Base-by-base conservation (phyloP, 179 eudicot genomes). In the Silene noctiflora region DNA sequence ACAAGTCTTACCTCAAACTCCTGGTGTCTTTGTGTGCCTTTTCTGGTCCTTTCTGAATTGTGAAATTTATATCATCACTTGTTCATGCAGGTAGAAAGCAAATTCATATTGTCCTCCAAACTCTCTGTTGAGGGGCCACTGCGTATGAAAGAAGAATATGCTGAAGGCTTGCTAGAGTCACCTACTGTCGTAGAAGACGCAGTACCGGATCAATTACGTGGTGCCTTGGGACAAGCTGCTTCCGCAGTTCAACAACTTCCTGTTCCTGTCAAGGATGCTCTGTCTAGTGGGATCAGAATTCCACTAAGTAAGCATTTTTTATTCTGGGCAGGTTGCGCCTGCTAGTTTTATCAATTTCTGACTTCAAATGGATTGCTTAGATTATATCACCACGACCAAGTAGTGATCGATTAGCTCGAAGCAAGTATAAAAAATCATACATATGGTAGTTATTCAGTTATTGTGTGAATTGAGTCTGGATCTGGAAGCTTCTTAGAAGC, bases 131-230 rank as follows among this genome's bases (percentile, higher is more conserved):
- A 94, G 78, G 97, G 96, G 55, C 97, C 97, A 25, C 89, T 92
- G 67, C 85, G 98, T 81, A 86, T 94, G 89, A 92, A 88, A 86
- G 97, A 92, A 84, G 98, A 92, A 80, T 88, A 85, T 62, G 35
- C 78, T 59, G 97, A 94, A 84, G 90, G 89, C 59, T 72, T 85
- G 73, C 63, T 94, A 24, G 96, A 89, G 77, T 75, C 88, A 46
- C 98, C 97, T 29, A 82, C 71, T 60, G 78, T 90, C 55, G 81
- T 88, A 74, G 96, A 89, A 79, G 91, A 85, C 76, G 77, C 92
- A 29, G 82, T 94, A 31, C 97, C 98, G 33, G 87, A 88, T 74
- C 96, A 94, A 69, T 86, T 94, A 63, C 85, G 78, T 79, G 84
- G 94, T 71, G 87, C 85, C 77, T 65, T 88, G 64, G 89, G 82